These are phyloP conservation scores for Linnemannia hyalina DNA, from an alignment of 192 early-diverging fungal species.

Conservation along the genomic window DNA sequence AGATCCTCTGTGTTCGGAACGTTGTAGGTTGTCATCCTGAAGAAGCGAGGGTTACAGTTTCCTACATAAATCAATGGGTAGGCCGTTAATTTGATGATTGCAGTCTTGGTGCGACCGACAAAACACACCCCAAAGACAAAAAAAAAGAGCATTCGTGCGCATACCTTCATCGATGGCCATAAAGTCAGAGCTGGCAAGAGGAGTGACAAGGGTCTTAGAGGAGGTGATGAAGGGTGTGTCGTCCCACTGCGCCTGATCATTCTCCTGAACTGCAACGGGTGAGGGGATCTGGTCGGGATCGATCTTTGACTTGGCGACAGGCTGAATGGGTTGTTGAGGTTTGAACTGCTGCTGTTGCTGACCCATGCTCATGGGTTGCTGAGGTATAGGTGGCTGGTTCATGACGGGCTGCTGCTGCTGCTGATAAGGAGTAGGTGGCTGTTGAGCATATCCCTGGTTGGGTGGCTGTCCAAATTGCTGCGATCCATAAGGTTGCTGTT, in stretches of 20 bases:
- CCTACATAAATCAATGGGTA: slow-evolving; percentile 51
- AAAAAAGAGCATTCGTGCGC: not conserved
- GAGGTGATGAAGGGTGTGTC: slow-evolving; percentile 80
- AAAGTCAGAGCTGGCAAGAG: slow-evolving; percentile 86
- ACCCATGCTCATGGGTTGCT: slow-evolving; percentile 45
- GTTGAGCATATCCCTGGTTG: slow-evolving; percentile 38
- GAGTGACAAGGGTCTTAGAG: slow-evolving; percentile 72
- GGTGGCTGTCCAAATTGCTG: slow-evolving; percentile 29
- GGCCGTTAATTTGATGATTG: not conserved
- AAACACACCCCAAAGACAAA: not conserved
- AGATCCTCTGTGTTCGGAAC: slow-evolving; percentile 89
- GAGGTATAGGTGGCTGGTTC: slow-evolving; percentile 51
- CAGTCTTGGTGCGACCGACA: not conserved
- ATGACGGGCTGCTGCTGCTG: slow-evolving; percentile 42
- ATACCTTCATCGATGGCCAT: slow-evolving; percentile 89
- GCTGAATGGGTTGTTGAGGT: slow-evolving; percentile 24
- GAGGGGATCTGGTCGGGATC: slow-evolving; percentile 96
- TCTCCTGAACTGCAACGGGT: slow-evolving; percentile 85
- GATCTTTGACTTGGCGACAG: slow-evolving; percentile 75
- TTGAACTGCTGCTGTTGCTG: slow-evolving; percentile 40
- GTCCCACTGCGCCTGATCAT: slow-evolving; percentile 81
- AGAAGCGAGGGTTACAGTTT: slow-evolving; percentile 92
- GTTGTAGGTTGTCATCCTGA: slow-evolving; percentile 90
- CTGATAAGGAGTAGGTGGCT: slow-evolving; percentile 32
- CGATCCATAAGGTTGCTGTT: slow-evolving; percentile 27